Evolutionary conservation across 768 basidiomycete species (phyloP).

Genomic region (Sistotremastrum suecicum): DNA sequence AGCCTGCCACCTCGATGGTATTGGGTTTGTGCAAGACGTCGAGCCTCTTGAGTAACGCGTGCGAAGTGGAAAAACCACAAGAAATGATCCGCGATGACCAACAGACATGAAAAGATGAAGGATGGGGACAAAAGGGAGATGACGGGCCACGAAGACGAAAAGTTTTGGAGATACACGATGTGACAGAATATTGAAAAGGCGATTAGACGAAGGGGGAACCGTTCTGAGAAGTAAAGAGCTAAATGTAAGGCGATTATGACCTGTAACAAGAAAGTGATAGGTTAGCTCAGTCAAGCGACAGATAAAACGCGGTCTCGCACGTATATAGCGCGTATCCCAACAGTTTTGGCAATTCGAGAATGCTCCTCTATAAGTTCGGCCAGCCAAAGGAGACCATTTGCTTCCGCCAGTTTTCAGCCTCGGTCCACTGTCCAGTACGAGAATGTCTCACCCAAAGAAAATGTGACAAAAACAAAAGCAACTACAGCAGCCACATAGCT

Average conservation of each 20-base stretch:
- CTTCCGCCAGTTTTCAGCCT: slow-evolving; percentile 23
- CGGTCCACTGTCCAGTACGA: neutral
- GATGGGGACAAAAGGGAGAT: slow-evolving; percentile 78
- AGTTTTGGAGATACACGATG: slow-evolving; percentile 83
- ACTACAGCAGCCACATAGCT: slow-evolving; percentile 67
- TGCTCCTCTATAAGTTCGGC: slow-evolving; percentile 96
- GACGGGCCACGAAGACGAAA: slow-evolving; percentile 79
- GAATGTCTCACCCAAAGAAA: slow-evolving; percentile 62
- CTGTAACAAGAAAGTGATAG: slow-evolving; percentile 26
- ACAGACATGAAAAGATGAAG: slow-evolving; percentile 73
- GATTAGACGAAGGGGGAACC: slow-evolving; percentile 61
- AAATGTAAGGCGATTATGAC: slow-evolving; percentile 65
- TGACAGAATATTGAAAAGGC: slow-evolving; percentile 77
- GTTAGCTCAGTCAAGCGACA: neutral
- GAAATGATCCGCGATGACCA: slow-evolving; percentile 87
- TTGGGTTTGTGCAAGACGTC: slow-evolving; percentile 29
- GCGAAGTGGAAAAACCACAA: slow-evolving; percentile 96
- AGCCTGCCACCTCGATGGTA: slow-evolving; percentile 25
- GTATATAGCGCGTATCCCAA: slow-evolving; percentile 81
- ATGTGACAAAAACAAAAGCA: slow-evolving; percentile 80
- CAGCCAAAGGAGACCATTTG: slow-evolving; percentile 85
- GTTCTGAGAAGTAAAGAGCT: slow-evolving; percentile 65
- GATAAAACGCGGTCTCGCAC: slow-evolving; percentile 33
- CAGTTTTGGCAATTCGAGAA: slow-evolving; percentile 60
- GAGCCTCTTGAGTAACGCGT: slow-evolving; percentile 46